These are phyloP conservation scores for Puccinia hordei DNA, from an alignment of 1,284 basidiomycete species.

Conservation along the genomic window DNA sequence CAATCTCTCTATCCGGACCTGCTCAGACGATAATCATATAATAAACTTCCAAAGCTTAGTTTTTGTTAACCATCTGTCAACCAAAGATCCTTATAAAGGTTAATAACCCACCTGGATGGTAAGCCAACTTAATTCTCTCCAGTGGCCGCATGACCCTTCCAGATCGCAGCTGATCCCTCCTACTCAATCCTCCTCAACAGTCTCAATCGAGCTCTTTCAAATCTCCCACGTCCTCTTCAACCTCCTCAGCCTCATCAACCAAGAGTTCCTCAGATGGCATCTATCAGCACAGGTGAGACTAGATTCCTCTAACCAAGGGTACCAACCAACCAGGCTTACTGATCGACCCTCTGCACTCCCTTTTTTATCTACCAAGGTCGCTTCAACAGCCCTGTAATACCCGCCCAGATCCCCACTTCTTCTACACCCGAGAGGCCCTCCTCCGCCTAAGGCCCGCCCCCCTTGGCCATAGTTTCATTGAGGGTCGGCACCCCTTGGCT, in stretches of 20 bases:
- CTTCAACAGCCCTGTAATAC: background rate
- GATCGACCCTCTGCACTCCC: background rate
- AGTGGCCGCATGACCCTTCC: too few relatives aligned
- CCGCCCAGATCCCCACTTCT: background rate
- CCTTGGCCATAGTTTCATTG: background rate
- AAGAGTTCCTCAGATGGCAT: background rate
- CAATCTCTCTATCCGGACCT: too few relatives aligned
- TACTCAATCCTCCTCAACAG: background rate
- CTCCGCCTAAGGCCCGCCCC: background rate
- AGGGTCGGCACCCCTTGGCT: background rate
- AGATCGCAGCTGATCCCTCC: background rate
- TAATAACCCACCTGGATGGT: too few relatives aligned
- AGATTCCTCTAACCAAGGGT: background rate
- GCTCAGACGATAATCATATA: too few relatives aligned
- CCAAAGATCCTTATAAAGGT: too few relatives aligned
- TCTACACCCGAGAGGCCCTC: constrained; percentile 10
- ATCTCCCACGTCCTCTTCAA: background rate
- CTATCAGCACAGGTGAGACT: background rate
- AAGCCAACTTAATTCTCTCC: too few relatives aligned
- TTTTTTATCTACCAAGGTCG: background rate
- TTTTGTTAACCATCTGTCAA: too few relatives aligned
- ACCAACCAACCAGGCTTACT: background rate
- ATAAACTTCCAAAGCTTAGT: too few relatives aligned
- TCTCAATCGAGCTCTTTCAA: background rate
- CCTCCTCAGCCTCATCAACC: background rate